These are phyloP conservation scores for Carex littledalei DNA, from an alignment of 176 grass and related monocot species.

Conservation along the genomic window DNA sequence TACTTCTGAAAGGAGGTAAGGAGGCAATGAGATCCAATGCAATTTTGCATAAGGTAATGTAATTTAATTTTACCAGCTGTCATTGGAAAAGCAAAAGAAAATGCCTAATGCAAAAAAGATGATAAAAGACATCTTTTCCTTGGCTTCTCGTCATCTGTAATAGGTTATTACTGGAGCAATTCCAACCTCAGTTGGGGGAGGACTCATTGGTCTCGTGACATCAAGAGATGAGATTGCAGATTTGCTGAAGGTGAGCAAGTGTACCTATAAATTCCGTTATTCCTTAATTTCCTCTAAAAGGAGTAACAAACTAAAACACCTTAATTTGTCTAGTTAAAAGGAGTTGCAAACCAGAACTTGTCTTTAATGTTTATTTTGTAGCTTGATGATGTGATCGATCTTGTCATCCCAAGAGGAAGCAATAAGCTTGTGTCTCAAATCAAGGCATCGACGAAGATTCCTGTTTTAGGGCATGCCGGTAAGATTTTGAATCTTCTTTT, in stretches of 20 bases:
- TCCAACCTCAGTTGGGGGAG: constrained; percentile 60
- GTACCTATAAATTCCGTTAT: constrained; percentile 5
- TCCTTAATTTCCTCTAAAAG: background rate
- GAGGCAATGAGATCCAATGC: constrained; percentile 93
- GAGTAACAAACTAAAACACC: background rate
- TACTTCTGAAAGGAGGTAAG: constrained; percentile 98
- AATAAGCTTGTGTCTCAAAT: constrained; percentile 97
- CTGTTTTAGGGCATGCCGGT: constrained; percentile 97
- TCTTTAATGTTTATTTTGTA: constrained; percentile 29
- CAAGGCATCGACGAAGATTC: constrained; percentile 91
- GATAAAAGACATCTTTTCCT: background rate
- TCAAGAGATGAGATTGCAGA: constrained; percentile 91
- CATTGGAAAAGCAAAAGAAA: background rate
- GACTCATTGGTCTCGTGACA: constrained; percentile 88
- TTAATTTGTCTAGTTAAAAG: background rate
- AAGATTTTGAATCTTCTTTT: constrained; percentile 16
- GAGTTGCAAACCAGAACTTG: background rate
- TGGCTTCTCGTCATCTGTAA: background rate
- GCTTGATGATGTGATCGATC: constrained; percentile 99
- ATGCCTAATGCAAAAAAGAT: background rate
- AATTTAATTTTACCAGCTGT: constrained; percentile 12
- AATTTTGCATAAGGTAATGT: constrained; percentile 79
- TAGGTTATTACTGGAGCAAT: constrained; percentile 87
- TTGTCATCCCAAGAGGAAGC: constrained; percentile 98
- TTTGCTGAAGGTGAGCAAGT: constrained; percentile 68